phyloP scores from a whole-genome alignment of 2,329 filamentous ascomycete species.

The Penicillium sp. region DNA sequence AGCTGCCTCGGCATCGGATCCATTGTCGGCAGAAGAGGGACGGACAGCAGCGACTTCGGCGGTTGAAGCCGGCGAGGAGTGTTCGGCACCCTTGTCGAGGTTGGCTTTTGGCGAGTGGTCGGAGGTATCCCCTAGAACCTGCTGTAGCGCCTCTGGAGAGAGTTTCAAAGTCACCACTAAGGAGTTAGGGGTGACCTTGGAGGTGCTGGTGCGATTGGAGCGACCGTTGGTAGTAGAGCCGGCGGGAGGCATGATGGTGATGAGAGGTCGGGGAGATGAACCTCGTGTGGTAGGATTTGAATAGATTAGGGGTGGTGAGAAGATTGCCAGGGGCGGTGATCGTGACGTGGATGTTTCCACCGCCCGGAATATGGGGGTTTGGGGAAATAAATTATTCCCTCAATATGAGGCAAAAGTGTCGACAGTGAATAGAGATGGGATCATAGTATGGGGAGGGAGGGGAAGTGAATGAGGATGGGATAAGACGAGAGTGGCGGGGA shows the following conservation, averaged over 20 bases:
- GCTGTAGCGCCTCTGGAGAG: slow-evolving; percentile 35
- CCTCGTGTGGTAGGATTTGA: slow-evolving; percentile 1
- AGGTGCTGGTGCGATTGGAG: slow-evolving; percentile 31
- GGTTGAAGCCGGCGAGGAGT: slow-evolving; percentile 39
- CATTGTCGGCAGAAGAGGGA: slow-evolving; percentile 42
- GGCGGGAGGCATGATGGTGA: slow-evolving; percentile 21
- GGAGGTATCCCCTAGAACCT: slow-evolving; percentile 27
- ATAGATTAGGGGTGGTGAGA: slow-evolving; percentile 9
- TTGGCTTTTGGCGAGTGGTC: slow-evolving; percentile 22
- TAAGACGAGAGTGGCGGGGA: slow-evolving; percentile 18
- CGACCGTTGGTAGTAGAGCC: slow-evolving; percentile 36
- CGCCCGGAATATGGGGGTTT: slow-evolving; percentile 12
- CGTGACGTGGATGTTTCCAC: slow-evolving; percentile 25
- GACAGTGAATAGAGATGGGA: slow-evolving; percentile 23
- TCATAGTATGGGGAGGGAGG: slow-evolving; percentile 28
- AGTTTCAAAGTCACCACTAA: slow-evolving; percentile 41
- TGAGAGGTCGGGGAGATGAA: neutral
- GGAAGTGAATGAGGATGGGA: slow-evolving; percentile 16
- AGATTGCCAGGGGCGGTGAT: slow-evolving; percentile 13
- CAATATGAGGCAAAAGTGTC: slow-evolving; percentile 34
- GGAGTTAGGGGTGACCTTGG: slow-evolving; percentile 25
- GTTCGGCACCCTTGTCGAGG: slow-evolving; percentile 28
- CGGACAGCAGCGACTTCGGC: slow-evolving; percentile 35
- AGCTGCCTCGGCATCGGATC: slow-evolving; percentile 40
- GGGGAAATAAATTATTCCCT: slow-evolving; percentile 14